Base-by-base conservation (phyloP, 2,329 filamentous ascomycete genomes). In the Hymenoscyphus albidus region DNA sequence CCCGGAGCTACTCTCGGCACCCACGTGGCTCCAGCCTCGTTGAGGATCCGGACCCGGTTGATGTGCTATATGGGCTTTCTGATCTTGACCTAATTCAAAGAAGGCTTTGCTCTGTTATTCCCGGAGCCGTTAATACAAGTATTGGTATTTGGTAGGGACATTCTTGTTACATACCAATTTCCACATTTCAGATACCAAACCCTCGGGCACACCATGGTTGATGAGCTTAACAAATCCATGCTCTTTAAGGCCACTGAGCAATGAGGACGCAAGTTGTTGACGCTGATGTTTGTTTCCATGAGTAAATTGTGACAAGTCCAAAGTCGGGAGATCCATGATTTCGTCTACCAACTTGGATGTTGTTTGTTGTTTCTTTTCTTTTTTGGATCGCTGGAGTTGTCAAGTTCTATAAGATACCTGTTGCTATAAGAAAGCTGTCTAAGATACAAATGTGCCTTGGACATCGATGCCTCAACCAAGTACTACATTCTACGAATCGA, bases 211-310 rank as follows among this genome's bases (percentile, higher is more conserved):
- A 1, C 62, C 64, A 59, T 65, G 61, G 40, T 65, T 61, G 27
- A 63, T 32, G 6, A 65, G 13, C 18, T 51, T 55, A 7, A 65
- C 64, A 61, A 61, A 65, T n/a, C 61, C 64, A 56, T 63, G 38
- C 9, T 40, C 2, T 27, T 5, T 12, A 9, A 62, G 22, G n/a
- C 44, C 27, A 31, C 12, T 32, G 9, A 55, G 22, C 16, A 62
- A 38, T 4, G 55, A 14, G 6, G 51, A n/a, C 16, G 59, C 44
- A 32, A 55, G 54, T n/a, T 40, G n/a, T 18, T 40, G 31, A 7
- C 44, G 35, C 13, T 62, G 18, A 12, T 14, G 7, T 16, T n/a
- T 13, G 7, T 31, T 32, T 13, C 58, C 58, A 31, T 22, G 42
- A 16, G 42, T 44, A 44, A 44, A 44, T 18, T 2, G n/a, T 18